phyloP scores from a whole-genome alignment of 805 yeast species.

The Candida suzukii region DNA sequence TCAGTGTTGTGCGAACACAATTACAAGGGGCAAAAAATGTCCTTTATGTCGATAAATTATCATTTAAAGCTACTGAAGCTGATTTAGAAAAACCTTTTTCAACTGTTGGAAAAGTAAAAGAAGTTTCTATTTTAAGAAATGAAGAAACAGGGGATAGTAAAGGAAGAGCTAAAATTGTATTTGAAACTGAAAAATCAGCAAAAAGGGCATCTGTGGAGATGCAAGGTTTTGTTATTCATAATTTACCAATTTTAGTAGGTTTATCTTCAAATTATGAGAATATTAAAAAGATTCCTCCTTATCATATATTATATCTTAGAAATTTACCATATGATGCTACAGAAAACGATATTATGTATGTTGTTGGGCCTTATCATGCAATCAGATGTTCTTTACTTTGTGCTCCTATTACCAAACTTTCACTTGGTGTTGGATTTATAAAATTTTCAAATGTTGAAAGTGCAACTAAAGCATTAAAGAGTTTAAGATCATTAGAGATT shows the following conservation, averaged over 20 bases:
- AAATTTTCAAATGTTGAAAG: conserved; percentile 41
- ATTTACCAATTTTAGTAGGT: conserved; percentile 17
- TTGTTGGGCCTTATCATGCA: conserved; percentile 20
- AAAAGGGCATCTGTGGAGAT: conserved; percentile 19
- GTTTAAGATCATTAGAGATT: conserved; percentile 33
- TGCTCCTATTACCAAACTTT: conserved; percentile 20
- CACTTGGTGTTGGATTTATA: conserved; percentile 53
- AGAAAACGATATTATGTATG: conserved; percentile 18
- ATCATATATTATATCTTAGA: conserved; percentile 19
- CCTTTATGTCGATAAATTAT: conserved; percentile 13
- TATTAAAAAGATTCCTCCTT: conserved; percentile 3
- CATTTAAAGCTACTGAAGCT: conserved; percentile 16
- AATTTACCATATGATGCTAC: conserved; percentile 20
- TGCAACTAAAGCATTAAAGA: conserved; percentile 39
- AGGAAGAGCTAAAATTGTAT: conserved; percentile 20
- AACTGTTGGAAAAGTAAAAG: conserved; percentile 16
- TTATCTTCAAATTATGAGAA: conserved; percentile 8
- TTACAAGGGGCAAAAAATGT: conserved; percentile 3
- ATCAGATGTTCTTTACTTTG: conserved; percentile 20
- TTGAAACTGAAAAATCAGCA: conserved; percentile 13
- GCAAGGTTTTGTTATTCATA: conserved; percentile 24
- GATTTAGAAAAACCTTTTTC: conserved; percentile 18
- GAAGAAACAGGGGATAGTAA: conserved; percentile 10
- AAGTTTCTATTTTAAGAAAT: conserved; percentile 9
- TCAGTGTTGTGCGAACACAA: not conserved